Conservation (phyloP, 2,329 filamentous ascomycete species). For the Aspergillus amoenus region DNA sequence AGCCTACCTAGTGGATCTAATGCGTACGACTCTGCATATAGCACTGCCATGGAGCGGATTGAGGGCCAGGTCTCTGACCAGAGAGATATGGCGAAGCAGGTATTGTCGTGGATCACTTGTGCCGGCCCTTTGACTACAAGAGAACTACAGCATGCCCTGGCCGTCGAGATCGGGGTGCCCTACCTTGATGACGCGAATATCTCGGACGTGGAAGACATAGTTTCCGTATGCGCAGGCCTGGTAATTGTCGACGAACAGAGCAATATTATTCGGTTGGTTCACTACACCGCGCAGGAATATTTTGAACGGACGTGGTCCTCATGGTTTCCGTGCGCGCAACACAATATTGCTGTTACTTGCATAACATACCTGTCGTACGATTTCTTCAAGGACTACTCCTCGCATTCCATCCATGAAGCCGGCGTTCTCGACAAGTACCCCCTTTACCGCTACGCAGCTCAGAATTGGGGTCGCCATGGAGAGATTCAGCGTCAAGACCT, state of each 20-base stretch:
- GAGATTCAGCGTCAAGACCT: not conserved
- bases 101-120: slow-evolving; percentile 44
- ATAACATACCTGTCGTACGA: slow-evolving; percentile 25
- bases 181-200: slow-evolving; percentile 39
- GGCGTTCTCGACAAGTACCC: slow-evolving; percentile 4
- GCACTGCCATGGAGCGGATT: slow-evolving; percentile 45
- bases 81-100: slow-evolving; percentile 37
- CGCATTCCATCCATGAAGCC: not conserved
- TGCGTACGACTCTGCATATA: slow-evolving; percentile 33
- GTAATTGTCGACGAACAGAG: slow-evolving; percentile 30
- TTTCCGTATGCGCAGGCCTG: slow-evolving; percentile 32
- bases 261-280: slow-evolving; percentile 30
- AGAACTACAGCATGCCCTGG: slow-evolving; percentile 47
- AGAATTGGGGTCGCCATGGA: slow-evolving; percentile 19
- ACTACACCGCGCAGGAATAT: slow-evolving; percentile 34
- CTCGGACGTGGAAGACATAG: slow-evolving; percentile 24
- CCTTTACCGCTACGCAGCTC: slow-evolving; percentile 19
- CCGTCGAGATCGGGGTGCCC: slow-evolving; percentile 26
- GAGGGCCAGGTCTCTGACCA: slow-evolving; percentile 34
- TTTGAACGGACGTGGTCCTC: slow-evolving; percentile 19
- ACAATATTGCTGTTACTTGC: slow-evolving; percentile 19
- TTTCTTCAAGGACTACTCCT: slow-evolving; percentile 6
- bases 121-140: slow-evolving; percentile 32
- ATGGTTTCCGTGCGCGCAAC: slow-evolving; percentile 20
- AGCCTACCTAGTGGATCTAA: slow-evolving; percentile 29